Evolutionary conservation across 176 grass and related monocot species (phyloP).

Genomic region (Typha latifolia): DNA sequence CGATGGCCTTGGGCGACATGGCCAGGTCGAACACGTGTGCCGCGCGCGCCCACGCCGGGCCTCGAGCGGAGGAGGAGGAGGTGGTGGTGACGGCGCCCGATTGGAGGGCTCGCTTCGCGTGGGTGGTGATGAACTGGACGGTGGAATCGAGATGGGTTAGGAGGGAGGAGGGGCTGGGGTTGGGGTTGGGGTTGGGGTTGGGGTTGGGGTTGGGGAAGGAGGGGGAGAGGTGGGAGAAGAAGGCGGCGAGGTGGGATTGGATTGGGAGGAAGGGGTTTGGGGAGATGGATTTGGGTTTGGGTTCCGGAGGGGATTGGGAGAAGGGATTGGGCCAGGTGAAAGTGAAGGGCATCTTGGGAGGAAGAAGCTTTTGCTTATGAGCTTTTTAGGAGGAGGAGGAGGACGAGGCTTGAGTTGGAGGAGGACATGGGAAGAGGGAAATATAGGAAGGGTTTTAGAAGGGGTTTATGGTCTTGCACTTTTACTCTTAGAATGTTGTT

Average conservation of each 20-base stretch:
- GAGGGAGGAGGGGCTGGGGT: background rate
- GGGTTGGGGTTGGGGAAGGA: background rate
- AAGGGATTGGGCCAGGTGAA: slow-evolving; percentile 35
- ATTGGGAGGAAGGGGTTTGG: slow-evolving; percentile 34
- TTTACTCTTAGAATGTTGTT: too few relatives aligned
- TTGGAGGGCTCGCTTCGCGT: background rate
- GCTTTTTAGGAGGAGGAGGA: background rate
- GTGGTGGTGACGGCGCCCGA: background rate
- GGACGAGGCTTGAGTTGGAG: background rate
- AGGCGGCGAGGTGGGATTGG: slow-evolving; percentile 38
- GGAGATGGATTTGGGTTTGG: slow-evolving; percentile 1
- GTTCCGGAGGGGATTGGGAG: background rate
- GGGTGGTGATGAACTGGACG: slow-evolving; percentile 15
- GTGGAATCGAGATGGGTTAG: slow-evolving; percentile 31
- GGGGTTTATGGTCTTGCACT: too few relatives aligned
- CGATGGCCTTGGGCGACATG: slow-evolving; percentile 23
- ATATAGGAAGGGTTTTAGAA: too few relatives aligned
- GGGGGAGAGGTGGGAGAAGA: slow-evolving; percentile 24
- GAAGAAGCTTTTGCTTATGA: too few relatives aligned
- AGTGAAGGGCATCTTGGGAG: slow-evolving; percentile 25
- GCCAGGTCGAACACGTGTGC: background rate
- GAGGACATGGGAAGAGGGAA: too few relatives aligned
- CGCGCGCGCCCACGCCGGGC: background rate
- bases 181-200: background rate
- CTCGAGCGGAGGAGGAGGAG: background rate